Percentiles rank a stretch among this genome's conserved stretches.
Conservation (phyloP, 352 stramenopile species). For the Phytophthora hybrid region DNA sequence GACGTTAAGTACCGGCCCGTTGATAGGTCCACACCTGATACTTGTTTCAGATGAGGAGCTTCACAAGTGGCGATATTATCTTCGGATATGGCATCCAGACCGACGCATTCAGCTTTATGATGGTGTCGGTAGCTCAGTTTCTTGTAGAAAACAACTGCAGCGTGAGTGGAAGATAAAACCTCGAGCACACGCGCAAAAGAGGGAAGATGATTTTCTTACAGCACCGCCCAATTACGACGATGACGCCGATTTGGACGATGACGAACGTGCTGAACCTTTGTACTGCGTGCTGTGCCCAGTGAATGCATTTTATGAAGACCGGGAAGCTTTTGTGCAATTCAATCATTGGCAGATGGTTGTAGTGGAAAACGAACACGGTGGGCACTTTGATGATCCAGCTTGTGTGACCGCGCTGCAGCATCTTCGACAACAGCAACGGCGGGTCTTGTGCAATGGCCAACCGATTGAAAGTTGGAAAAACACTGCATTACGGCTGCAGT, state of each 20-base stretch:
- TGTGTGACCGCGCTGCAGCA: conserved; percentile 53
- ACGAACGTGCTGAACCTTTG: conserved; percentile 54
- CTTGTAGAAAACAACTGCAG: conserved; percentile 55
- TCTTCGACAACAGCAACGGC: conserved; percentile 57
- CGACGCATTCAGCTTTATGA: conserved; percentile 74
- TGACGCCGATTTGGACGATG: conserved; percentile 58
- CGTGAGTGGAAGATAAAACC: conserved; percentile 62
- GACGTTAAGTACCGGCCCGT: background rate
- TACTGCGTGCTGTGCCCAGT: conserved; percentile 77
- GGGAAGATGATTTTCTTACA: conserved; percentile 42
- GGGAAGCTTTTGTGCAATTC: conserved; percentile 55
- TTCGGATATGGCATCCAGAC: conserved; percentile 64
- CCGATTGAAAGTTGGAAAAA: conserved; percentile 70
- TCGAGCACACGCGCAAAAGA: conserved; percentile 31
- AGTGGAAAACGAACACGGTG: conserved; percentile 74
- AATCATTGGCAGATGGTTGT: conserved; percentile 75
- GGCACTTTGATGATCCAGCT: conserved; percentile 50
- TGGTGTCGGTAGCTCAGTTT: conserved; percentile 26
- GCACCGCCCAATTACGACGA: conserved; percentile 35
- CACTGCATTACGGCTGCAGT: conserved; percentile 48
- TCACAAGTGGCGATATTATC: conserved; percentile 82
- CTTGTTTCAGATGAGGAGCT: conserved; percentile 79
- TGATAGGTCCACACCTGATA: conserved; percentile 72
- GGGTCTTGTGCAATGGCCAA: conserved; percentile 71
- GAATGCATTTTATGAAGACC: conserved; percentile 60